Base-by-base conservation (phyloP, 106 monocot genomes). In the Allium cepa region DNA sequence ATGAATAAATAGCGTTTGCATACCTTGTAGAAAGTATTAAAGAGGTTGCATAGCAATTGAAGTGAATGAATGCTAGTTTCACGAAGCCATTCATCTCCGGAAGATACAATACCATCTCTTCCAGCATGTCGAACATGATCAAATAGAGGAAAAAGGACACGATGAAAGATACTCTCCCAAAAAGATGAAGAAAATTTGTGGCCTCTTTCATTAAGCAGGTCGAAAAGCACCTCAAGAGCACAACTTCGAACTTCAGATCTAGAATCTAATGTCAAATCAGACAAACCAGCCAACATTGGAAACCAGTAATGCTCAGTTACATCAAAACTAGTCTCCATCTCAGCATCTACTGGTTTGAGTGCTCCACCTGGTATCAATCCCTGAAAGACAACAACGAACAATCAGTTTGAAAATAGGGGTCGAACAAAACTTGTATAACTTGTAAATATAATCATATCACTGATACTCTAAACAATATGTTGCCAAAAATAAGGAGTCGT, bases 271-370 rank as follows among this genome's bases (percentile, higher is more conserved):
- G 99, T 90, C 57, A 99, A 83, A 71, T 99, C 92, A 69, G 99
- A 93, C 59, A 99, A 69, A 11, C 99, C 99, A 60, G 99, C 92
- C 59, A 93, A 77, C 92, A 93, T 99, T 12, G 92, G 92, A 63
- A 97, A 97, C 97, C 97, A 97, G 52, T 97, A 97, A 69, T 92
- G 88, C 74, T 97, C 97, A 69, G 89, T 97, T 46, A 92, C 74
- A 77, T 92, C 87, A 73, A 85, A 76, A 59, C 79, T 85, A 18
- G 62, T 53, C 45, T 93, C 87, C 17, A 71, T 45, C 56, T 51
- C 73, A 74, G 47, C 79, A 83, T 84, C 82, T 28, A 90, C 79
- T 18, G 86, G 93, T 76, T 87, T 93, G 72, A 93, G 67, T 55
- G 92, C 89, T 59, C 89, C 92, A 50, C 89, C 92, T 64, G 97